Evolutionary conservation across 2,329 filamentous ascomycete genomes (phyloP), one percentile per base, ranked within the genome.

Genomic region (Raffaelea arxii): DNA sequence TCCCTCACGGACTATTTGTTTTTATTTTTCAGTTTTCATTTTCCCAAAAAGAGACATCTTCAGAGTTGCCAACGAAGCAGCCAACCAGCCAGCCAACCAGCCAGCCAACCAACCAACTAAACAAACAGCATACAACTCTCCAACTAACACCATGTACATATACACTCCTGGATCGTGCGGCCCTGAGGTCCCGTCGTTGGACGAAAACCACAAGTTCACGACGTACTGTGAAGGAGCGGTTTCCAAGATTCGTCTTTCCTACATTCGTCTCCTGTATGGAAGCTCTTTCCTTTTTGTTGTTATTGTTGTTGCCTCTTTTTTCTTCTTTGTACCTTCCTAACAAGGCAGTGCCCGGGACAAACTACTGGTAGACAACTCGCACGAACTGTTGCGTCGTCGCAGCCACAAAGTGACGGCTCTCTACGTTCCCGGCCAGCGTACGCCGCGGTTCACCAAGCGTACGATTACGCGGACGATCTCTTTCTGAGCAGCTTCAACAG

Each of bases 231-330:
- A 68, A 51, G 55, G 60, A 30, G 61, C 66, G 32, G 56, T 75
- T 30, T 62, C 66, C 47, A 67, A 69, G 44, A 61, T 74, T 49
- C 69, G 71, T 51, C 66, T 75, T 50, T 70, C 69, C 24, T 63
- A 71, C 24, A 57, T 53, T n/a, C 49, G 46, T 37, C 51, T 53
- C 12, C 52, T 52, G 52, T 51, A n/a, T n/a, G n/a, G n/a, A 43
- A n/a, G 51, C 30, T 16, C 24, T 21, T 21, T 38, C 11, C 5
- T 22, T 16, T 41, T 25, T n/a, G 16, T n/a, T 36, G 19, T 25
- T 21, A 21, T n/a, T 10, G 7, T 36, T 6, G 16, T 36, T 36
- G 14, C 32, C 32, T 12, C 14, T 22, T 14, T 21, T 22, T 27
- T 16, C 14, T 12, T 10, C n/a, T 32, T 7, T 44, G 18, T 38